Conservation (phyloP, 768 basidiomycete species). For the Mycena galericulata region DNA sequence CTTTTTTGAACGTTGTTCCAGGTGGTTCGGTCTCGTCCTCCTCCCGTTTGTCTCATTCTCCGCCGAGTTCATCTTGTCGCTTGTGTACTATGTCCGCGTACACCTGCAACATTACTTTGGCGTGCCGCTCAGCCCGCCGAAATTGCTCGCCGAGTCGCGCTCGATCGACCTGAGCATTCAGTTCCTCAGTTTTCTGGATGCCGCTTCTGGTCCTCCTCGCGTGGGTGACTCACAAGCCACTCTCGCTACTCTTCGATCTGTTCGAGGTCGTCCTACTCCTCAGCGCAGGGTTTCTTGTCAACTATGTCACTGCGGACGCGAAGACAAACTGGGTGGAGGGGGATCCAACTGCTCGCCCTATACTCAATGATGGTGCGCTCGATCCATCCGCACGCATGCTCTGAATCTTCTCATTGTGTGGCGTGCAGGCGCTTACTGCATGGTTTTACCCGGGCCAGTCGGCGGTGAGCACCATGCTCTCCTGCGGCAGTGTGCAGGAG, state of each 20-base stretch:
- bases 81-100: slow-evolving; percentile 66
- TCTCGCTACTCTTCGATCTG: slow-evolving; percentile 76
- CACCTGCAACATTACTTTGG: slow-evolving; percentile 46
- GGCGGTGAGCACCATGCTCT: slow-evolving; percentile 44
- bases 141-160: slow-evolving; percentile 71
- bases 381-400: not conserved
- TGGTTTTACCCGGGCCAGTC: slow-evolving; percentile 54
- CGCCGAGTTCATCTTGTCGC: slow-evolving; percentile 72
- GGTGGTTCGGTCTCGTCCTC: slow-evolving; percentile 80
- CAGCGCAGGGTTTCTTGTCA: slow-evolving; percentile 79
- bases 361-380: slow-evolving; percentile 74
- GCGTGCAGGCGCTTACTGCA: slow-evolving; percentile 39
- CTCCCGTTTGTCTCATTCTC: slow-evolving; percentile 80
- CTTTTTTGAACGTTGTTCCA: slow-evolving; percentile 38
- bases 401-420: not conserved
- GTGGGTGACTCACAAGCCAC: slow-evolving; percentile 73
- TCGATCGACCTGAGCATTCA: slow-evolving; percentile 85
- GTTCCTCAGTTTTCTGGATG: slow-evolving; percentile 83
- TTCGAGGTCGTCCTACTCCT: slow-evolving; percentile 77
- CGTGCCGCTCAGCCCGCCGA: slow-evolving; percentile 54
- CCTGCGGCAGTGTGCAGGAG: slow-evolving; percentile 37
- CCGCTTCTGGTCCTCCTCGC: slow-evolving; percentile 75
- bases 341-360: slow-evolving; percentile 63
- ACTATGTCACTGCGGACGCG: slow-evolving; percentile 81
- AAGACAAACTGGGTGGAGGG: slow-evolving; percentile 88